These are phyloP conservation scores for Trichophyton verrucosum DNA, from an alignment of 2,329 filamentous ascomycete genomes.

Conservation along the genomic window DNA sequence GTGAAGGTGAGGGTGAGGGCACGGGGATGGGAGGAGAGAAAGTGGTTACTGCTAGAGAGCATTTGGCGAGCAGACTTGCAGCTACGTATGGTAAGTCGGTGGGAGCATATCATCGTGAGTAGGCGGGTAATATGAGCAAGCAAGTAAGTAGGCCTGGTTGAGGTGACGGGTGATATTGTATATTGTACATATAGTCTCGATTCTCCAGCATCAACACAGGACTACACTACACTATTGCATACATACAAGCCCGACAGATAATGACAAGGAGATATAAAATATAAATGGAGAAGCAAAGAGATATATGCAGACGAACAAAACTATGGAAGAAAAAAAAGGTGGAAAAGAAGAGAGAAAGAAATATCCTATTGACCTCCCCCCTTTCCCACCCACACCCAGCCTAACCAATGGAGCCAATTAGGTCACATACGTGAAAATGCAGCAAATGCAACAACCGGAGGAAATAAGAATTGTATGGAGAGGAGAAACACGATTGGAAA, in stretches of 20 bases:
- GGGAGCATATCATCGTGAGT: slow-evolving; percentile 4
- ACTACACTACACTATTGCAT: too few relatives aligned
- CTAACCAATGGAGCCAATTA: background rate
- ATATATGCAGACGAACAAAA: too few relatives aligned
- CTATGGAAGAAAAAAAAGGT: background rate
- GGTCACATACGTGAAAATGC: background rate
- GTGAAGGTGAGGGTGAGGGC: slow-evolving; percentile 8
- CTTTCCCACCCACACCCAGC: background rate
- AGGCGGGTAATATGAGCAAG: background rate
- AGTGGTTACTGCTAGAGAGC: slow-evolving; percentile 45
- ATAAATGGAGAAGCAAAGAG: too few relatives aligned
- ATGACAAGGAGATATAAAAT: too few relatives aligned
- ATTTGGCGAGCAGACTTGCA: slow-evolving; percentile 45
- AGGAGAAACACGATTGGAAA: background rate
- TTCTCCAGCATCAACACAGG: too few relatives aligned
- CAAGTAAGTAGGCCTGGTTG: too few relatives aligned
- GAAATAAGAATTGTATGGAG: background rate
- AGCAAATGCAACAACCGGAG: slow-evolving; percentile 1
- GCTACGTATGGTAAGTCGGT: slow-evolving; percentile 44
- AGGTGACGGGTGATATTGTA: background rate
- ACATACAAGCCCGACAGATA: too few relatives aligned
- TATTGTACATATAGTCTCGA: background rate
- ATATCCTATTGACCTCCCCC: background rate
- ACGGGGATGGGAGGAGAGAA: slow-evolving; percentile 27
- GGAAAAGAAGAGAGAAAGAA: background rate